Evolutionary conservation across 768 basidiomycete species (phyloP), one percentile per base, ranked within the genome.

Genomic region (Mycena vitilis): DNA sequence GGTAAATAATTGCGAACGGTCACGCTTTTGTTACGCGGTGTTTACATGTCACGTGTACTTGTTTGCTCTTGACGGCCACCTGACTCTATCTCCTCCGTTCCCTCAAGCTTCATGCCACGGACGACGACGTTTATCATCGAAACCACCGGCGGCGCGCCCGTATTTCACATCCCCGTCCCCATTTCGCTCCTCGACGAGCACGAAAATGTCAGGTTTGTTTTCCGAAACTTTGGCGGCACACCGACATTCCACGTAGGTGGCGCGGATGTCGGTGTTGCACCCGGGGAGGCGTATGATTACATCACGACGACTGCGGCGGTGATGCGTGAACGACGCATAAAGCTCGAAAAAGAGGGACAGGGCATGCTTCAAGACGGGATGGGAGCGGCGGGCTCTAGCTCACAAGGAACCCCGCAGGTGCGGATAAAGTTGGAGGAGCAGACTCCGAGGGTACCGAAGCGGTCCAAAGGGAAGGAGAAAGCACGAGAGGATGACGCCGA

Each of bases 211-310:
- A 44, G 65, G 34, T 37, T 69, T 20, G 13, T 69, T 37, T 71
- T 71, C 51, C 37, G 63, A 15, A 68, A 65, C 51, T 36, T 4
- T 20, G 71, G 67, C 12, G 71, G 71, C 16, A 68, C 15, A 16
- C 71, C 71, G 6, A 68, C 56, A 5, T 71, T 71, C 60, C 67
- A 68, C 30, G 64, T 71, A 16, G 71, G 71, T 37, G 63, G 65
- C 6, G 66, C 71, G 44, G 71, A 68, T 38, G 60, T 71, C 2
- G 70, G 66, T 12, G 44, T 71, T 4, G 22, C 15, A 18, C 6
- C 51, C 0, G 42, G 2, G 49, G 60, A 62, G 3, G 71, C 60
- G n/a, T 60, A 40, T 48, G 60, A 68, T 52, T 63, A 54, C n/a
- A 37, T n/a, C 15, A 42, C 40, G 23, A 63, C 62, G n/a, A 44